Conservation (phyloP, 352 stramenopile species). For the Phytophthora sp. region DNA sequence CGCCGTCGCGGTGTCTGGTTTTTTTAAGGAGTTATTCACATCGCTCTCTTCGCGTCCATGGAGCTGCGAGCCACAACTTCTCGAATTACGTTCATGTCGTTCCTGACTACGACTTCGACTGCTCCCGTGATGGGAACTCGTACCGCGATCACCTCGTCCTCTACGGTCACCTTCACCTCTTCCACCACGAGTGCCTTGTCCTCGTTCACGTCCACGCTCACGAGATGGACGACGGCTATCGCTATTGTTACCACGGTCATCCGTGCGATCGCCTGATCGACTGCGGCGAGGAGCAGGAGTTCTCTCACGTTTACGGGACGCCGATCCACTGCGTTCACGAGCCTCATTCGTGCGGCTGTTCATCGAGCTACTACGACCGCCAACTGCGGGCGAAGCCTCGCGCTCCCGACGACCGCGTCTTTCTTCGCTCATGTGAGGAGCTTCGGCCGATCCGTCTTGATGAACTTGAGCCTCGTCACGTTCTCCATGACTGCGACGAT, state of each 20-base stretch:
- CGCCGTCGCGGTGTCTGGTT: no score
- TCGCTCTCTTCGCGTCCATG: conserved; percentile 29
- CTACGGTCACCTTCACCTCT: conserved; percentile 35
- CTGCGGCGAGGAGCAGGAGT: conserved; percentile 40
- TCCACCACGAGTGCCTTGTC: conserved; percentile 31
- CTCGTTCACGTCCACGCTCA: conserved; percentile 37
- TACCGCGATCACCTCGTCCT: conserved; percentile 23
- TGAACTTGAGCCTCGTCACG: conserved; percentile 24
- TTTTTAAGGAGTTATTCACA: conserved; percentile 7
- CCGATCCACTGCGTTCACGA: conserved; percentile 32
- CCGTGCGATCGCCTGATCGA: conserved; percentile 43
- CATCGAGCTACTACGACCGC: conserved; percentile 25
- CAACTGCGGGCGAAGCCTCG: conserved; percentile 31
- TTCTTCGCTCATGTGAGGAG: conserved; percentile 35
- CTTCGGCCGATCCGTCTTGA: conserved; percentile 22
- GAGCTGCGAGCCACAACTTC: conserved; percentile 25
- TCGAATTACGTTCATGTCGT: conserved; percentile 29
- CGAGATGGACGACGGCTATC: conserved; percentile 38
- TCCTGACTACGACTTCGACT: conserved; percentile 37
- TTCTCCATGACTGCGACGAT: conserved; percentile 33
- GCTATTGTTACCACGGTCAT: conserved; percentile 33
- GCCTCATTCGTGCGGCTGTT: conserved; percentile 28
- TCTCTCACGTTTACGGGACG: conserved; percentile 40
- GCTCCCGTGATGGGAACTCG: conserved; percentile 19
- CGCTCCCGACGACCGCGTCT: conserved; percentile 37